These are phyloP conservation scores for Mycena olivaceomarginata DNA, from an alignment of 768 basidiomycete species.

Conservation along the genomic window DNA sequence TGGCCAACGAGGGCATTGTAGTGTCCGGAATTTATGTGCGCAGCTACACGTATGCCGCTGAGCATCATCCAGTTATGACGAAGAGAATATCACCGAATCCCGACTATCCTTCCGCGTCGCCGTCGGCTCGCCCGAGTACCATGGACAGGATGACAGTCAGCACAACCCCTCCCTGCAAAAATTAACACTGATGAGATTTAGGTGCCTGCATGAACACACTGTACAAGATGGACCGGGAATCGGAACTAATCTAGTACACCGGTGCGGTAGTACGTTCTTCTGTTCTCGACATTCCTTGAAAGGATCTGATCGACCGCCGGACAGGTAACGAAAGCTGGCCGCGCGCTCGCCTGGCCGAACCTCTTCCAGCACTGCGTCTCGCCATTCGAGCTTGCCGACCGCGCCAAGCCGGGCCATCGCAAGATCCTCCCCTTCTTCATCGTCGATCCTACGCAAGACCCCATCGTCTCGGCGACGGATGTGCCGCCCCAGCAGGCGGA, in stretches of 20 bases:
- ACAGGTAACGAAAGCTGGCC: neutral
- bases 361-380: slow-evolving; percentile 2
- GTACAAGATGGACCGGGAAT: neutral
- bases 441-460: neutral
- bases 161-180: slow-evolving; percentile 27
- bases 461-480: too few species aligned
- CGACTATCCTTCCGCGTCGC: neutral
- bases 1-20: too few species aligned
- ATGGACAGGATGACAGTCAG: neutral
- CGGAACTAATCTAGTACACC: neutral
- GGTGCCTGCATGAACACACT: neutral
- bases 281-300: slow-evolving; percentile 39
- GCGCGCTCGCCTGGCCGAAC: neutral
- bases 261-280: slow-evolving; percentile 42
- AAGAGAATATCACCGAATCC: slow-evolving; percentile 23
- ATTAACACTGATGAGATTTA: neutral
- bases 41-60: neutral
- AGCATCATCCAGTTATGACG: slow-evolving; percentile 7
- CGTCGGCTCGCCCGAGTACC: neutral
- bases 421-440: neutral
- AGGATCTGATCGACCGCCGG: neutral
- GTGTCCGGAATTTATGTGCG: slow-evolving; percentile 45
- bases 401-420: slow-evolving; percentile 1
- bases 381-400: neutral
- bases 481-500: slow-evolving; percentile 41